A percentile compares a stretch with the other conserved stretches of the same genome.
These are phyloP conservation scores for Cladobotryum mycophilum DNA, from an alignment of 2,329 filamentous ascomycete species.

Conservation along the genomic window DNA sequence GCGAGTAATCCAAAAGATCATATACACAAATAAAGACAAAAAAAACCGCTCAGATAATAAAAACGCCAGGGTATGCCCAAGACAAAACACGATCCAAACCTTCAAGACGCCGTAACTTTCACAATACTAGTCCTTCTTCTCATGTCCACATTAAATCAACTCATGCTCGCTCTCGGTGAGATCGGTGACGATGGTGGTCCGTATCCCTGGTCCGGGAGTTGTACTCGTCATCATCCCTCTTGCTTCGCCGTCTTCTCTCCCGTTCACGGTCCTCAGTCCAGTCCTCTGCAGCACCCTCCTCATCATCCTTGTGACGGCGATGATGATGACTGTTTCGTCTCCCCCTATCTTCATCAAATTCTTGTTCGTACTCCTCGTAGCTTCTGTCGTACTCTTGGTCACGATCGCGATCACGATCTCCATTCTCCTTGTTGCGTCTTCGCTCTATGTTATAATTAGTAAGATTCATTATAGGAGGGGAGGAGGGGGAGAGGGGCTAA, in stretches of 20 bases:
- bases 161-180: constrained; percentile 14
- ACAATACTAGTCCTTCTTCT: neutral
- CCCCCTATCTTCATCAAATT: constrained; percentile 19
- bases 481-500: neutral
- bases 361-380: constrained; percentile 24
- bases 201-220: constrained; percentile 10
- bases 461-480: neutral
- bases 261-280: constrained; percentile 8
- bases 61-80: neutral
- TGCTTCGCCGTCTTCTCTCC: constrained; percentile 17
- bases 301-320: constrained; percentile 28
- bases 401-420: constrained; percentile 28
- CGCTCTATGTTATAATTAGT: constrained; percentile 18
- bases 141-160: neutral
- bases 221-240: constrained; percentile 18
- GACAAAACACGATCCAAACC: neutral
- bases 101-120: neutral
- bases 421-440: constrained; percentile 26
- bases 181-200: constrained; percentile 16
- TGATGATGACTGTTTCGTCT: constrained; percentile 22
- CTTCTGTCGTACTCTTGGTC: constrained; percentile 23
- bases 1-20: no score
- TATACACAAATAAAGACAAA: no score
- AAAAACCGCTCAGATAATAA: neutral
- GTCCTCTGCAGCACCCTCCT: constrained; percentile 10